These are phyloP conservation scores for Phialophora macrospora DNA, from an alignment of 2,329 filamentous ascomycete genomes.

Conservation along the genomic window DNA sequence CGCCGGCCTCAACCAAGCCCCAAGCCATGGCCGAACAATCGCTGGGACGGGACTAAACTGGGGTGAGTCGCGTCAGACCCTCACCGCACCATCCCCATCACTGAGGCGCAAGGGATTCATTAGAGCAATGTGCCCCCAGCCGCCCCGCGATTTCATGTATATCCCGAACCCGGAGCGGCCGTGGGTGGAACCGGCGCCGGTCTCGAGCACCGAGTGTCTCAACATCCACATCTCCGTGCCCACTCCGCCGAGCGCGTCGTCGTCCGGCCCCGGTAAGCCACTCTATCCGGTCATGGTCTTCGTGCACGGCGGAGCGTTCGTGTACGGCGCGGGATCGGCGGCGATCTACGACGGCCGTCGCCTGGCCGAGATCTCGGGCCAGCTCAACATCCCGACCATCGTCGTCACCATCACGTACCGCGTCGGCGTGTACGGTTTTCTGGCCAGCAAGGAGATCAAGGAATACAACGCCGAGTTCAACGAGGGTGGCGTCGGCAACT, in stretches of 20 bases:
- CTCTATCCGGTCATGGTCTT: conserved; percentile 16
- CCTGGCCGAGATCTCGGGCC: conserved; percentile 52
- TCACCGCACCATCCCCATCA: neutral
- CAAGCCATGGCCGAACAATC: conserved; percentile 9
- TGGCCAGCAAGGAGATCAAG: conserved; percentile 56
- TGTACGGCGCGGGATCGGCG: conserved; percentile 57
- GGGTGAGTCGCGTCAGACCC: neutral
- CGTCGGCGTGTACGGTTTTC: conserved; percentile 50
- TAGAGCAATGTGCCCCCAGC: conserved; percentile 11
- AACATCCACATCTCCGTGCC: conserved; percentile 18
- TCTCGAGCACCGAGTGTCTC: conserved; percentile 10
- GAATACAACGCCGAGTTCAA: conserved; percentile 51
- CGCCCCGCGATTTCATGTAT: conserved; percentile 12
- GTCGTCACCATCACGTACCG: conserved; percentile 50
- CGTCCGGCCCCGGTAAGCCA: neutral
- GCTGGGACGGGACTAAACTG: conserved; percentile 15
- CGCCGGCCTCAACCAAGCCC: conserved; percentile 5
- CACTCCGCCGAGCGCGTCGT: neutral
- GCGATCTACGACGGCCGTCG: conserved; percentile 57
- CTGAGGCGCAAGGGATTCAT: neutral
- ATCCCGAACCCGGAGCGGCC: conserved; percentile 11
- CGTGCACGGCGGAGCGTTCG: conserved; percentile 17
- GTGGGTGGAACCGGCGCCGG: conserved; percentile 10
- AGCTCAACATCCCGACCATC: conserved; percentile 53
- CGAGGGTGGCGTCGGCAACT: conserved; percentile 10